Evolutionary conservation across 1,284 basidiomycete species (phyloP), one percentile per base, ranked within the genome.

Genomic region (Cutaneotrichosporon daszewskae): DNA sequence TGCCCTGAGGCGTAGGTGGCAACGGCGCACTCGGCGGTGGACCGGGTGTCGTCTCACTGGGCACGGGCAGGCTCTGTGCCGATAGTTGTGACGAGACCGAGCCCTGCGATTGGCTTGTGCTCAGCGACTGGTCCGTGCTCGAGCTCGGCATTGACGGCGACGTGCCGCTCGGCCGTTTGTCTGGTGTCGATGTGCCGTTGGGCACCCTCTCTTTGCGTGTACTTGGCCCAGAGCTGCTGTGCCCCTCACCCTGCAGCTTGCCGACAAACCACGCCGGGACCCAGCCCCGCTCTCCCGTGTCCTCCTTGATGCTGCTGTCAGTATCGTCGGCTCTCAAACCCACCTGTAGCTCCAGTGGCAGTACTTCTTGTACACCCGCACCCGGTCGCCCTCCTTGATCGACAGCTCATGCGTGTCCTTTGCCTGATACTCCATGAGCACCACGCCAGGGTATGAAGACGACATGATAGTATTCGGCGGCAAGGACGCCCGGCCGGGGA

Each of bases 351-450:
- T 89, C 89, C 91, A 95, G 73, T 94, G 88, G 57, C 95, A 95
- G 69, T 96, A 97, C 59, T 87, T 81, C 75, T 96, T 98, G 75
- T 96, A 96, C 35, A 98, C 92, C 49, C 89, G 76, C 49, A 98
- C 64, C 16, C 79, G 75, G 62, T 95, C 88, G 55, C 89, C 89
- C 65, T 91, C 92, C 43, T 77, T 77, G 31, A 97, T 72, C 54
- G 85, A 81, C 53, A 96, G 72, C 68, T 95, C 90, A 58, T 92
- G 90, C 7, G 87, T 84, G 9, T 87, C 87, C 59, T 87, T 87
- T 68, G 85, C 84, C 66, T 80, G 80, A 70, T 95, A 97, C 57
- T 95, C 88, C 88, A 94, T 96, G 55, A 98, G 74, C 5, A 90
- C 88, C 49, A 92, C 76, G 18, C 90, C 92, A 5, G 90, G 87